Base-by-base conservation (phyloP, 164 flowering plant species). In the Aristolochia fimbriata region DNA sequence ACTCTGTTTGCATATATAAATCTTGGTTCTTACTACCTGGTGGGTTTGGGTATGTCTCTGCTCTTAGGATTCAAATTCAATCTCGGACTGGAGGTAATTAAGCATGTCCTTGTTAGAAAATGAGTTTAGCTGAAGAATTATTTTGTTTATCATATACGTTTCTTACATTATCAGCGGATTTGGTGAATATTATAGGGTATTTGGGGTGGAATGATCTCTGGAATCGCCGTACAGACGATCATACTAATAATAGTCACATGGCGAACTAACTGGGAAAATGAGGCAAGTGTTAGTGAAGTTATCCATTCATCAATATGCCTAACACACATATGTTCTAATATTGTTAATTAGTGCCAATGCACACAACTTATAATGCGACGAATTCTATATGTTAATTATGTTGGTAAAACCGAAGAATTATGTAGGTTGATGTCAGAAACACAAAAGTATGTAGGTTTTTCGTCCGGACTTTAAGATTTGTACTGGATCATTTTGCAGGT, bases 11-110 rank as follows among this genome's bases (percentile, higher is more conserved):
- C 91, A 11, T 83, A 78, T 62, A 77, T 85, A 24, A 85, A 82
- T 67, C 68, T 85, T 57, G 84, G 55, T 0, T 81, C 87, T 65
- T 87, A 87, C 65, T 85, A 83, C 48, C 1, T 80, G 0, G 67
- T 83, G 61, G 91, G 88, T 12, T 33, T 85, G 57, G 85, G 91
- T 12, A 48, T 81, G 53, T 88, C 87, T 47, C 78, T 81, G 9
- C 33, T 68, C n/a, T 15, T 83, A 60, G 81, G 86, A 9, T 83
- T 69, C 68, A 64, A 47, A 47, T 59, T 74, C 27, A 23, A 70
- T 31, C 19, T 62, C 64, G 84, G 88, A n/a, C 84, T 86, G 25
- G 51, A 17, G 74, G 91, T 85, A 71, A n/a, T n/a, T n/a, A n/a
- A 27, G 37, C 9, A 12, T 27, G 1, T 15, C 12, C 41, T 55